Percentiles rank a stretch among this genome's conserved stretches.
phyloP scores from a whole-genome alignment of 306 rosid genomes.

The Pterocarpus santalinus region DNA sequence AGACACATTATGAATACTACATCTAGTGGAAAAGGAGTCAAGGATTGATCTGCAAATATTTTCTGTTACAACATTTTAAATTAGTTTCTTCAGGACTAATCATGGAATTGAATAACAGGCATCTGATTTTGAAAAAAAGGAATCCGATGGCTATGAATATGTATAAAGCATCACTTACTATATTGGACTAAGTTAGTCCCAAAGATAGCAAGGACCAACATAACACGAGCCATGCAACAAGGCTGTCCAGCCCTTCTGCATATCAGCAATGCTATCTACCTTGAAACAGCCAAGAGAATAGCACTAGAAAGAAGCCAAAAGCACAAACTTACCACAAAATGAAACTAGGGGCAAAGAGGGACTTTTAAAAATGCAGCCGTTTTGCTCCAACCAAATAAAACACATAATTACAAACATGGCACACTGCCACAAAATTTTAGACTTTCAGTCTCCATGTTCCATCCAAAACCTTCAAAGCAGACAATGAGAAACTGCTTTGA shows the following conservation, averaged over 20 bases:
- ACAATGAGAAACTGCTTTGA: not conserved
- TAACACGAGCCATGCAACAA: not conserved
- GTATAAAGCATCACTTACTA: no score
- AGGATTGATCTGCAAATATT: no score
- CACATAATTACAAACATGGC: not conserved
- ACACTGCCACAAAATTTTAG: slow-evolving; percentile 16
- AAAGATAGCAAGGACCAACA: no score
- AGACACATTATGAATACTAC: no score
- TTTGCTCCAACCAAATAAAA: slow-evolving; percentile 2
- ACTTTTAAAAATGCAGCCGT: not conserved
- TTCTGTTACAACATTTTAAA: no score
- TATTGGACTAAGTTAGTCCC: no score
- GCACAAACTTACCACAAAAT: not conserved
- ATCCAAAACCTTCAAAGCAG: slow-evolving; percentile 8
- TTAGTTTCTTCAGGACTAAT: no score
- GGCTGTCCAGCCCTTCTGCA: not conserved
- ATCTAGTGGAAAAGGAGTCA: no score
- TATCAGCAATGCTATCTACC: slow-evolving; percentile 3
- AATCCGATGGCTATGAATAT: no score
- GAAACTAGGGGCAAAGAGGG: slow-evolving; percentile 14
- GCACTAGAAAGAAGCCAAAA: slow-evolving; percentile 16
- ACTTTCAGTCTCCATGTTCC: not conserved
- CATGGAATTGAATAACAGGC: no score
- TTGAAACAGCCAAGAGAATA: not conserved
- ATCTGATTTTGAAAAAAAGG: no score